phyloP scores from a whole-genome alignment of 805 yeast species.

The Kregervanrija fluxuum region DNA sequence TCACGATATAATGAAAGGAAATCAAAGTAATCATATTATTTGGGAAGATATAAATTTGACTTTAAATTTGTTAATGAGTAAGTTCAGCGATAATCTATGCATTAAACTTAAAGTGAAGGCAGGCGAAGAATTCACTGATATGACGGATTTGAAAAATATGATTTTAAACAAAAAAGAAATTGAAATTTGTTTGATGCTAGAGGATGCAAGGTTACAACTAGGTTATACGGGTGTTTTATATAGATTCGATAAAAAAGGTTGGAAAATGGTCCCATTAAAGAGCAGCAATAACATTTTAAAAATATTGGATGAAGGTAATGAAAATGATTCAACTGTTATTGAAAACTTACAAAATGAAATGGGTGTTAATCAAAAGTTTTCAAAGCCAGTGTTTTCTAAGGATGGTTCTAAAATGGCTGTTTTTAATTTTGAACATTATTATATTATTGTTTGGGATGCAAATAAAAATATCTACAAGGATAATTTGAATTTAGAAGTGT shows the following conservation, averaged over 20 bases:
- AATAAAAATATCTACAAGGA: conserved; percentile 2
- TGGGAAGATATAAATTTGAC: conserved; percentile 18
- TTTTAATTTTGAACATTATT: conserved; percentile 13
- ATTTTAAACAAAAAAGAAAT: conserved; percentile 4
- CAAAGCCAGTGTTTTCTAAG: conserved; percentile 14
- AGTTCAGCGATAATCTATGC: conserved; percentile 1
- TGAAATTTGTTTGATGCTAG: conserved; percentile 12
- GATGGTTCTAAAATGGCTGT: conserved; percentile 14
- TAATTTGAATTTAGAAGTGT: conserved; percentile 8
- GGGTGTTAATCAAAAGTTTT: conserved; percentile 6
- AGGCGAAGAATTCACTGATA: too few species aligned
- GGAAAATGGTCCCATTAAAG: conserved; percentile 3
- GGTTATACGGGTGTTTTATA: not conserved
- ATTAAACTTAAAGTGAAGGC: not conserved
- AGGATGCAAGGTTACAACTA: conserved; percentile 10
- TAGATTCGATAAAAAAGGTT: not conserved
- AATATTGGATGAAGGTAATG: not conserved
- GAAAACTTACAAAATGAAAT: conserved; percentile 4
- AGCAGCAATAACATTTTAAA: not conserved
- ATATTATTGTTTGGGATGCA: conserved; percentile 19
- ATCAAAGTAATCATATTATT: not conserved
- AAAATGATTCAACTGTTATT: conserved; percentile 1
- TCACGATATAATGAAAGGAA: too few species aligned
- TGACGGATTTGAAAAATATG: not conserved
- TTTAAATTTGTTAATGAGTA: conserved; percentile 15